Percentiles rank a stretch among this genome's conserved stretches.
Conservation (phyloP, 768 basidiomycete species). For the Auricularia sp. region DNA sequence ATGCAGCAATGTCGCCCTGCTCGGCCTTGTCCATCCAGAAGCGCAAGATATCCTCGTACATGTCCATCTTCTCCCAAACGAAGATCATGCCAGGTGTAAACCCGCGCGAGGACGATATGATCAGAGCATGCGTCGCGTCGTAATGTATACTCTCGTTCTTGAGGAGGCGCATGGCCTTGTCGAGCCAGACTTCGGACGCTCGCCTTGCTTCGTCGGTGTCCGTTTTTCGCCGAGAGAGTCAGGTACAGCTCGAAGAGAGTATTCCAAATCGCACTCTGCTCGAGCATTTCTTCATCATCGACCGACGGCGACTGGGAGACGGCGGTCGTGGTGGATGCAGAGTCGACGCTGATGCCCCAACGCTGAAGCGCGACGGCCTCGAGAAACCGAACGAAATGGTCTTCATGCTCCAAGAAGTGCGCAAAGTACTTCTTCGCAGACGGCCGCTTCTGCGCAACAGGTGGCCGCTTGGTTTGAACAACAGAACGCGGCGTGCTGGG, state of each 20-base stretch:
- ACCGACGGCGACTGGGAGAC: slow-evolving; percentile 12
- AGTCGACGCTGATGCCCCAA: slow-evolving; percentile 68
- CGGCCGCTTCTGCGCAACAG: slow-evolving; percentile 36
- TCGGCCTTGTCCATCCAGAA: slow-evolving; percentile 79
- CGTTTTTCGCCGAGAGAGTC: slow-evolving; percentile 31
- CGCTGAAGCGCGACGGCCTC: slow-evolving; percentile 73
- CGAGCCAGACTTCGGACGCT: slow-evolving; percentile 24
- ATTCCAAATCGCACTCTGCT: slow-evolving; percentile 89
- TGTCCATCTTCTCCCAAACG: slow-evolving; percentile 87
- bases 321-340: slow-evolving; percentile 9
- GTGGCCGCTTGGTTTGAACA: neutral
- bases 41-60: slow-evolving; percentile 91
- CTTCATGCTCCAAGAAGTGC: slow-evolving; percentile 85
- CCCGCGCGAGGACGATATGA: slow-evolving; percentile 76
- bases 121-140: slow-evolving; percentile 87
- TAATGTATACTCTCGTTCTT: slow-evolving; percentile 52
- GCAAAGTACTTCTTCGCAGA: slow-evolving; percentile 86
- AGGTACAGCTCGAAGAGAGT: slow-evolving; percentile 91
- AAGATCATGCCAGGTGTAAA: slow-evolving; percentile 81
- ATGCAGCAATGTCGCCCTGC: slow-evolving; percentile 31
- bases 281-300: slow-evolving; percentile 42
- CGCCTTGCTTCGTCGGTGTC: slow-evolving; percentile 12
- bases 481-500: slow-evolving; percentile 8
- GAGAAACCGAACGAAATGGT: slow-evolving; percentile 75
- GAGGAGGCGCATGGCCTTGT: slow-evolving; percentile 70